Evolutionary conservation across 164 flowering plant species (phyloP), one percentile per base, ranked within the genome.

Genomic region (Stephania japonica): DNA sequence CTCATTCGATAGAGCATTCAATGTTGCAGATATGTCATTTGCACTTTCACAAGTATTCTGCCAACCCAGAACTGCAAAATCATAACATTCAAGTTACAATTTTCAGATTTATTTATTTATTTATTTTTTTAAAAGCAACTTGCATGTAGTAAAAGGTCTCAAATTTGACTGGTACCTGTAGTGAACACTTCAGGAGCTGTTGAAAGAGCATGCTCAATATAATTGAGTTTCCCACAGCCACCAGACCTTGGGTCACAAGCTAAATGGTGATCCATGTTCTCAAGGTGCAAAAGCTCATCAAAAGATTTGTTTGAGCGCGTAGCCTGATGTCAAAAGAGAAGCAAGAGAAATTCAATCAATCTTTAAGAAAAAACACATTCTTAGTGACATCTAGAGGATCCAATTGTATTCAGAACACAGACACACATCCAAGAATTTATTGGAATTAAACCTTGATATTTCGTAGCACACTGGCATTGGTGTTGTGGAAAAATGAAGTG

Each of bases 1-100:
- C 74, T 89, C 91, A 27, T 93, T 85, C 69, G 81, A 77, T 59
- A 96, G 78, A 42, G 97, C 92, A 66, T 90, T 86, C 80, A 96
- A 76, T 68, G 99, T 96, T 42, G 94, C 98, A 74, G 74, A 77
- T 82, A 96, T 96, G 84, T 93, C 98, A 42, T 84, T 91, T 63
- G 78, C 84, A 78, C 81, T 86, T 80, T 96, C 99, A 75, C 89
- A 81, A 27, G 97, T 93, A 73, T 89, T 89, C 81, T 96, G 99
- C 99, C 98, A 96, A 65, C 99, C 99, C 67, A 96, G 77, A 83
- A 96, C 99, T 96, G 88, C 84, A 87, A 82, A 10, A 75, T 64
- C 64, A 59, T 19, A n/a, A 59, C n/a, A 21, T n/a, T 24, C 9
- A 7, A 59, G 21, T 59, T 59, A 19, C 19, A 24, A 8, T 59